A percentile compares a stretch with the other conserved stretches of the same genome.
Evolutionary conservation across 768 basidiomycete species (phyloP).

Genomic region (Russula dissimulans): DNA sequence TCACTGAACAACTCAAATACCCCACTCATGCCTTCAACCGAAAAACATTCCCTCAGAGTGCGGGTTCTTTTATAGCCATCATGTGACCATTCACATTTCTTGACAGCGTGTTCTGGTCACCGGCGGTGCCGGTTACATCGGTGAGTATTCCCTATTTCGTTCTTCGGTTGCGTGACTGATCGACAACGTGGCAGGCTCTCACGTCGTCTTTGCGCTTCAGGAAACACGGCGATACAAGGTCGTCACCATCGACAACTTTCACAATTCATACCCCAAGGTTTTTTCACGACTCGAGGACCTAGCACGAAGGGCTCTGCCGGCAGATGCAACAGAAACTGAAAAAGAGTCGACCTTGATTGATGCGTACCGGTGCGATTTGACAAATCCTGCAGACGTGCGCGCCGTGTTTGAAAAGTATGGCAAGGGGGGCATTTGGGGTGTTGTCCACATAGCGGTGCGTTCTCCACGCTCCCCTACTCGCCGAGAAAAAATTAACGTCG

Average conservation of each 20-base stretch:
- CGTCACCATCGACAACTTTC: conserved; percentile 89
- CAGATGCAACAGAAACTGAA: conserved; percentile 56
- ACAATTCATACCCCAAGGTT: conserved; percentile 78
- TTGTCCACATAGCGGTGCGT: conserved; percentile 88
- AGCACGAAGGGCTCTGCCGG: conserved; percentile 62
- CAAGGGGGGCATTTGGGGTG: conserved; percentile 91
- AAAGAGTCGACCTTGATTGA: conserved; percentile 68
- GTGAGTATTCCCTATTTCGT: conserved; percentile 31
- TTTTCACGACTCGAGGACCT: conserved; percentile 72
- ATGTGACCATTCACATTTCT: conserved; percentile 13
- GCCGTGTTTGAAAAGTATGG: conserved; percentile 76
- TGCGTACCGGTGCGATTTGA: conserved; percentile 62
- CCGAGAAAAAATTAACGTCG: not conserved
- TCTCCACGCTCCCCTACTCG: not conserved
- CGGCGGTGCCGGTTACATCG: conserved; percentile 87
- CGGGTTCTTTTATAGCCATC: not conserved
- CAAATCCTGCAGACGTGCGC: conserved; percentile 58
- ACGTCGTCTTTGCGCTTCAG: conserved; percentile 81
- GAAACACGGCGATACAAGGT: conserved; percentile 86
- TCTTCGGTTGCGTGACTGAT: conserved; percentile 15
- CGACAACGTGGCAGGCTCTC: conserved; percentile 56
- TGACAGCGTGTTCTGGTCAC: conserved; percentile 56
- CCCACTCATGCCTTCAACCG: conserved; percentile 8
- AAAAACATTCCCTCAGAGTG: conserved; percentile 8
- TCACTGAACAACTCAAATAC: not conserved